Evolutionary conservation across 2,329 filamentous ascomycete genomes (phyloP), one percentile per base, ranked within the genome.

Genomic region (Diplodia mutila): DNA sequence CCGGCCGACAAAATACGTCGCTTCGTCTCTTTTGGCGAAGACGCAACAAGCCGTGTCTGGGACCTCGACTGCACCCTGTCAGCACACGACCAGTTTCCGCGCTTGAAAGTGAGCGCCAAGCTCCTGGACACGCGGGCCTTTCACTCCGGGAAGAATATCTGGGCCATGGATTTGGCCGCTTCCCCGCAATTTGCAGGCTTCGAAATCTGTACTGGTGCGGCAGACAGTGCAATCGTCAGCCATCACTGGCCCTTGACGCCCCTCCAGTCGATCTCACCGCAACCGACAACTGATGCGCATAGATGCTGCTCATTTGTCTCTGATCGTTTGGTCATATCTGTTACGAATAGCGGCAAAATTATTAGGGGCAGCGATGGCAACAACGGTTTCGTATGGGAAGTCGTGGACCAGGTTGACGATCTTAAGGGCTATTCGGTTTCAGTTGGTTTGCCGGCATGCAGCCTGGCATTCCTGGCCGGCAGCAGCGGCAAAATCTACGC

Each of bases 111-210:
- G 55, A 78, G 71, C 6, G 76, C 93, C 52, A 77, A 78, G 14
- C 85, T 91, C 61, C 75, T 84, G 1, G 81, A 84, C 1, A 87
- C 85, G 8, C 85, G 87, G 61, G 83, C 86, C 2, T 86, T 88
- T 69, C 94, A 98, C 75, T 85, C 83, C 39, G 95, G 95, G 7
- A 99, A 97, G 78, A 93, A 97, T 75, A 89, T 98, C 7, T 98
- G 94, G 94, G 89, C 93, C 0, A 84, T 89, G 46, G 87, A 86
- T 14, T 68, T 80, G 7, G 48, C 37, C 8, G 2, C 12, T 49
- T 27, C 49, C 42, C 16, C n/a, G 34, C 49, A 49, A n/a, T n/a
- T 14, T n/a, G 39, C 34, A 29, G 49, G 32, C 14, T 64, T 73
- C 68, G 63, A 69, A 11, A 65, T 74, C 1, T 55, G 66, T 16